These are phyloP conservation scores for Penicillium paxilli DNA, from an alignment of 495 filamentous ascomycete genomes.

Conservation along the genomic window DNA sequence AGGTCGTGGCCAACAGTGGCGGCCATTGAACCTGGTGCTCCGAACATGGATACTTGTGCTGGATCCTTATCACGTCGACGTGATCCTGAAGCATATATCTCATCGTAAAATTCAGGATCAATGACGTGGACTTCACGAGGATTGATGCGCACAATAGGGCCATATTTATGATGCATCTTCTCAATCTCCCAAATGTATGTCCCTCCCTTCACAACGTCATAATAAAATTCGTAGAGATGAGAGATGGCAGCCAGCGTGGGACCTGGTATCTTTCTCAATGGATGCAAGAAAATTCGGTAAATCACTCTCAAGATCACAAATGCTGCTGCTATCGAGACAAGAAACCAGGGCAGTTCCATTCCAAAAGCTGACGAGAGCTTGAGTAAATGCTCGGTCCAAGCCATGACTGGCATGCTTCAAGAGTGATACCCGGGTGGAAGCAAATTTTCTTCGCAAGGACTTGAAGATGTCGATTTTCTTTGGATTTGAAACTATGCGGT, in stretches of 20 bases:
- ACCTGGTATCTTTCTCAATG: constrained; percentile 45
- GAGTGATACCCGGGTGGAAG: too few relatives aligned
- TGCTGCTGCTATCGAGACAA: too few relatives aligned
- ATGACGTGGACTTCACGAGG: constrained; percentile 33
- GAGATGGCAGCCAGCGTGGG: constrained; percentile 48
- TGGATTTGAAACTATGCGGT: too few relatives aligned
- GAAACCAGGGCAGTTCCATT: too few relatives aligned
- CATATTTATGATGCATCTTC: constrained; percentile 44
- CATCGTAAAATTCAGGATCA: constrained; percentile 30
- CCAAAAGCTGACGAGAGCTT: too few relatives aligned
- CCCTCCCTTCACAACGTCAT: constrained; percentile 43
- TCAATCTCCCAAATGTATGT: constrained; percentile 43
- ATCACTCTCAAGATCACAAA: not conserved
- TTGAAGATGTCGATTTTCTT: too few relatives aligned
- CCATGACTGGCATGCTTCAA: too few relatives aligned
- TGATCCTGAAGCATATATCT: constrained; percentile 14
- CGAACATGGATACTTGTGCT: not conserved
- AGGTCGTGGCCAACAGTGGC: not conserved
- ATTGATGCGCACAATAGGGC: constrained; percentile 34
- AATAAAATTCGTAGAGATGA: constrained; percentile 48
- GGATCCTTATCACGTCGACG: not conserved
- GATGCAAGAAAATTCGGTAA: constrained; percentile 42
- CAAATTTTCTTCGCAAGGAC: too few relatives aligned
- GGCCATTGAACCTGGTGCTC: not conserved
- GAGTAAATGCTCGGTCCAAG: too few relatives aligned